Base-by-base conservation (phyloP, 2,329 filamentous ascomycete genomes). In the Fonsecaea erecta region DNA sequence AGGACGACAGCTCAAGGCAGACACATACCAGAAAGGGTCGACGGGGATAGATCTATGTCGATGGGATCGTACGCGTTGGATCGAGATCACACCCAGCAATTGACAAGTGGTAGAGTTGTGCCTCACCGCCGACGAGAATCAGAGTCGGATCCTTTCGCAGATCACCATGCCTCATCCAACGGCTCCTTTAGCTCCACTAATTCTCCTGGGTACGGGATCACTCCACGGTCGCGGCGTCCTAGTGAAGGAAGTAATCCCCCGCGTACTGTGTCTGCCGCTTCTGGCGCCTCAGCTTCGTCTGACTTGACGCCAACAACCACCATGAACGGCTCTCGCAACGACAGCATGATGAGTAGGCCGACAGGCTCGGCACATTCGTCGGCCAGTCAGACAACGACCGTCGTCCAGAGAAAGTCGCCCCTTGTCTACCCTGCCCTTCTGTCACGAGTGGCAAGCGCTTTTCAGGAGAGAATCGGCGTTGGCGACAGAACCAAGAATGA, bases 401-500 rank as follows among this genome's bases (percentile, higher is more conserved):
- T 89, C 80, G 83, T 91, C 78, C 80, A 88, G 81, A 82, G 85
- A 60, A 84, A 86, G 72, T 88, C 93, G 3, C 94, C 94, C 2
- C 83, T 98, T 21, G 94, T 98, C 1, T 98, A 99, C 75, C 95
- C 95, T 26, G 95, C 95, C 37, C 81, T 98, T 53, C 82, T 99
- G 21, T 98, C 95, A n/a, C 88, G 91, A 60, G 95, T 99, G 3
- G 93, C 91, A 48, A 91, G 96, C 73, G 93, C 92, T 62, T 98
- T 99, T 78, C 88, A 92, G 59, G 92, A 96, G 72, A 90, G 94
- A 77, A 93, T 99, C 55, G 86, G 89, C 26, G 85, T 93, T 26
- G 89, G 90, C 60, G 95, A 98, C 74, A 88, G 93, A 68, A 93
- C 92, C 69, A 99, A 99, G 84, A 97, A 99, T 82, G 94, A 94